Conservation (phyloP, 352 stramenopile genomes). For the Phytophthora cactorum region DNA sequence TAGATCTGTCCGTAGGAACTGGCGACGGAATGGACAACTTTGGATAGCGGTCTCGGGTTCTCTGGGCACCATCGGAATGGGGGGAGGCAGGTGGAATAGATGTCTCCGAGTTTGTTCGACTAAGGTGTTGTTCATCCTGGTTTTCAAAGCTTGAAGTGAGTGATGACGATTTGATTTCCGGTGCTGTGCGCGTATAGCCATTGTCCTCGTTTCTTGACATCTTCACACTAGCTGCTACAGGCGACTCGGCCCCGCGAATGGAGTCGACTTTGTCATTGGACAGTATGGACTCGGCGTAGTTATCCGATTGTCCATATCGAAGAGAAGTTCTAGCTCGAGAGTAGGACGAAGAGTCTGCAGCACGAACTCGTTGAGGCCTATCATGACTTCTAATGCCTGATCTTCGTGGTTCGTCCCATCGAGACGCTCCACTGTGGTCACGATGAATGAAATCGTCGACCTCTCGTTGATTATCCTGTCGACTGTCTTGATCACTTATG, state of each 20-base stretch:
- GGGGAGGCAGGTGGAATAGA: slow-evolving; percentile 15
- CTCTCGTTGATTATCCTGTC: slow-evolving; percentile 26
- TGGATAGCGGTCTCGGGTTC: background rate
- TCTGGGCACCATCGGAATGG: background rate
- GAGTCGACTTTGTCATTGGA: slow-evolving; percentile 17
- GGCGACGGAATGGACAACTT: slow-evolving; percentile 11
- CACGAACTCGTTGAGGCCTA: background rate
- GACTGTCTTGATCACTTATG: slow-evolving; percentile 3
- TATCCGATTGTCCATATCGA: background rate
- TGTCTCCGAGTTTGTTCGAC: slow-evolving; percentile 28
- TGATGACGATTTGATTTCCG: background rate
- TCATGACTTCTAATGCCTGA: background rate
- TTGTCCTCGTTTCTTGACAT: background rate
- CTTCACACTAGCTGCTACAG: background rate
- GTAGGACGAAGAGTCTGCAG: background rate
- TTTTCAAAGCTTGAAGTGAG: slow-evolving; percentile 5
- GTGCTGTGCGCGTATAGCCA: background rate
- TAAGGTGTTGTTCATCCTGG: slow-evolving; percentile 23
- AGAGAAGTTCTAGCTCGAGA: background rate
- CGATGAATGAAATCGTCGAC: slow-evolving; percentile 1
- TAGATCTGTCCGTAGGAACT: slow-evolving; percentile 7
- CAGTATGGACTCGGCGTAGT: background rate
- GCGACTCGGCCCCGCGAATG: slow-evolving; percentile 17
- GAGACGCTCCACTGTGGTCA: background rate
- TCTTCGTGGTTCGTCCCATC: background rate